Base-by-base conservation (phyloP, 2,329 filamentous ascomycete species). In the Microcyclosporella mali region DNA sequence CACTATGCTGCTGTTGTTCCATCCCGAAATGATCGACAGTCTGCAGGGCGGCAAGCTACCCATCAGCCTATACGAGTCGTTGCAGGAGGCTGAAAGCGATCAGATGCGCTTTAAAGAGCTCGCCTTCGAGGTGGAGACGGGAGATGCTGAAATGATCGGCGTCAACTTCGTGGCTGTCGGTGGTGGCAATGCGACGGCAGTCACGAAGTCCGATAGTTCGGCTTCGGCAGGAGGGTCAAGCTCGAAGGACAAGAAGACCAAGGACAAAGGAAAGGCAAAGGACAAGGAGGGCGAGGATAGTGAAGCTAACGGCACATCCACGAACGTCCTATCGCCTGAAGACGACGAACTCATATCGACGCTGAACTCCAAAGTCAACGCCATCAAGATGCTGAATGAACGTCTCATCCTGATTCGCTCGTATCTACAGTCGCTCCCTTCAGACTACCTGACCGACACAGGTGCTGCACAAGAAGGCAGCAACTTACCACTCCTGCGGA, bases 111-210 rank as follows among this genome's bases (percentile, higher is more conserved):
- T 97, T 66, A 79, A 83, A 46, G 84, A 94, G 60, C 68, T 97
- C 8, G 79, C 84, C 1, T 97, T 92, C 64, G 84, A 84, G 0
- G 82, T 97, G 2, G 92, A 97, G 68, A 95, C 89, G 0, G 88
- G 87, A 8, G 89, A 97, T 64, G 89, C 89, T 1, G 92, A 98
- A 66, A 95, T 95, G 88, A 97, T 98, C 53, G 85, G 86, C 55
- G 86, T 98, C 58, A 88, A 95, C 65, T 94, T 89, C 53, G 84
- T 98, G 15, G 89, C 90, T 1, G 82, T 83, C 40, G 87, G 85
- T 30, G 85, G 85, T 35, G 86, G 85, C 36, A 90, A 86, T 58
- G 89, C 88, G 17, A 81, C 84, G 9, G 79, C 79, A 25, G 70
- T 79, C 17, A 45, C 50, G 10, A 57, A 52, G 35, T 45, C 45